Conservation (phyloP, 768 basidiomycete species). For the Pleurotus sapidus region DNA sequence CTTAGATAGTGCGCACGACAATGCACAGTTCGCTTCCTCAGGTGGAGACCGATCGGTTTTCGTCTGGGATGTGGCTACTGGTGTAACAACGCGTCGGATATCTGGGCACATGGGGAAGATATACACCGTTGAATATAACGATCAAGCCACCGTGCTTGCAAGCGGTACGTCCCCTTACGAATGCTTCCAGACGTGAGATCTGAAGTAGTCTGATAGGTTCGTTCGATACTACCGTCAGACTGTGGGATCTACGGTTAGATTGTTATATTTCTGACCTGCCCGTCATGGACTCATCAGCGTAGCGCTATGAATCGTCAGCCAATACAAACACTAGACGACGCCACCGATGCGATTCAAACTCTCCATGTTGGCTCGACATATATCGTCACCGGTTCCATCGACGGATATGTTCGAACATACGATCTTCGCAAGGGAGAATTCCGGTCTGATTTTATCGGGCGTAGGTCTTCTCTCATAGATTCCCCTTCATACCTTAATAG, state of each 20-base stretch:
- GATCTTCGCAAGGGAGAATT: conserved; percentile 93
- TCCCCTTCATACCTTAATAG: conserved; percentile 3
- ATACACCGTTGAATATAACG: conserved; percentile 86
- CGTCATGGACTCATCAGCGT: neutral
- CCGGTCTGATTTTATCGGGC: conserved; percentile 85
- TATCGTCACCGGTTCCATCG: conserved; percentile 82
- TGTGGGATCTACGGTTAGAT: conserved; percentile 88
- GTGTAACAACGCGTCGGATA: conserved; percentile 77
- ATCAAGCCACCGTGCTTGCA: conserved; percentile 82
- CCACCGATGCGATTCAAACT: conserved; percentile 82
- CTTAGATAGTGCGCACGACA: conserved; percentile 62
- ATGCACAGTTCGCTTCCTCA: conserved; percentile 89
- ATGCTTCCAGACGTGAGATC: neutral
- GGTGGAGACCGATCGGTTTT: conserved; percentile 94
- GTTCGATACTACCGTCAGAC: conserved; percentile 84
- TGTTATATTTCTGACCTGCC: neutral
- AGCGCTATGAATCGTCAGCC: conserved; percentile 79
- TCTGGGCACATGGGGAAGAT: conserved; percentile 91
- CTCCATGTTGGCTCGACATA: conserved; percentile 64
- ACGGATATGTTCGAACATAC: conserved; percentile 90
- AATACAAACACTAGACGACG: conserved; percentile 89
- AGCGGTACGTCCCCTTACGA: conserved; percentile 57
- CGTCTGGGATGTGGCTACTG: conserved; percentile 93
- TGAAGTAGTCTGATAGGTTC: conserved; percentile 54
- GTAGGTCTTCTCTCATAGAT: conserved; percentile 43